Conservation (phyloP, 768 basidiomycete species). For the Amanita jacksonii region DNA sequence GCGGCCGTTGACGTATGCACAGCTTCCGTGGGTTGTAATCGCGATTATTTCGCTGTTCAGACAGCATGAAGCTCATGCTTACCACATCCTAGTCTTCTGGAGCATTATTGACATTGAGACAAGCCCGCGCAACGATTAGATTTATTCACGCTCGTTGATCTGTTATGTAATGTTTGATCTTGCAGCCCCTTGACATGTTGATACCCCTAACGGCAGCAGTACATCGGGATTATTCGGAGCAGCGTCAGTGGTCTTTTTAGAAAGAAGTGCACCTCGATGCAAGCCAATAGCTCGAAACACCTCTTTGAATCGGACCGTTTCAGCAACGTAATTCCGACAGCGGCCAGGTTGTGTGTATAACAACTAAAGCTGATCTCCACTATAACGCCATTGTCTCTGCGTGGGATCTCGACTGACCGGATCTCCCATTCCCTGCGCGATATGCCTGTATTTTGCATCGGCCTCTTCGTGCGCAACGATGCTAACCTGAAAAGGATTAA, state of each 20-base stretch:
- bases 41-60: slow-evolving; percentile 25
- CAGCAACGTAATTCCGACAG: slow-evolving; percentile 1
- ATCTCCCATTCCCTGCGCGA: no score
- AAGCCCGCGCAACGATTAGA: no score
- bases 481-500: slow-evolving; percentile 34
- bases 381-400: neutral
- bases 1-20: slow-evolving; percentile 9
- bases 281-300: neutral
- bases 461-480: slow-evolving; percentile 16
- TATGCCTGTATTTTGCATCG: no score
- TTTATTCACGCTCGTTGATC: no score
- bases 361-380: slow-evolving; percentile 1
- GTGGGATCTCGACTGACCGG: neutral
- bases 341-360: neutral
- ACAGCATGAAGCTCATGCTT: slow-evolving; percentile 9
- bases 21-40: slow-evolving; percentile 20
- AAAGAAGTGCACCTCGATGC: neutral
- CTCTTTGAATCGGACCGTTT: slow-evolving; percentile 4
- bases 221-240: no score
- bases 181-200: no score
- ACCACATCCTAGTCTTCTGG: slow-evolving; percentile 4
- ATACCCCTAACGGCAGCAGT: no score
- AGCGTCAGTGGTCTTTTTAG: no score
- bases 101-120: slow-evolving; percentile 7
- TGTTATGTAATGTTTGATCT: no score